These are phyloP conservation scores for Pleochaeta shiraiana DNA, from an alignment of 2,329 filamentous ascomycete species.

Conservation along the genomic window DNA sequence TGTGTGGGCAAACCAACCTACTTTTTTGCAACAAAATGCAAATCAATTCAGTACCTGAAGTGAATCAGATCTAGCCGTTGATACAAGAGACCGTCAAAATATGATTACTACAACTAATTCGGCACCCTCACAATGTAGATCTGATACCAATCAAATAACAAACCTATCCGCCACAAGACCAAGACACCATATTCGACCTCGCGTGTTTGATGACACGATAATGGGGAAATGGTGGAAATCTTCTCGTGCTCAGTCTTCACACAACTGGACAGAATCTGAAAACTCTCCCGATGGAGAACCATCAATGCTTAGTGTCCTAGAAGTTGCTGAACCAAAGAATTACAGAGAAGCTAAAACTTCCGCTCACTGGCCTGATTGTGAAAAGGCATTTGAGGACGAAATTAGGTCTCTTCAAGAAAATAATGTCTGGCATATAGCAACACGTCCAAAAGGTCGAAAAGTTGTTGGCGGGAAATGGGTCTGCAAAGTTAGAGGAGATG, in stretches of 20 bases:
- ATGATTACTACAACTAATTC: background rate
- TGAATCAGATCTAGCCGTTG: too few relatives aligned
- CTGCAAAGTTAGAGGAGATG: background rate
- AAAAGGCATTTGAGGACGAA: constrained; percentile 4
- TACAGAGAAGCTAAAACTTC: background rate
- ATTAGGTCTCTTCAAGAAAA: background rate
- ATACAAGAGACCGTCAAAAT: too few relatives aligned
- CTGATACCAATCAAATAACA: background rate
- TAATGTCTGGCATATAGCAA: background rate
- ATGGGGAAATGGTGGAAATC: constrained; percentile 57
- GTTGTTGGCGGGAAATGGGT: background rate
- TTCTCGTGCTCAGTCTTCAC: background rate
- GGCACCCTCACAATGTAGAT: background rate
- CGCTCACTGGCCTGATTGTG: background rate
- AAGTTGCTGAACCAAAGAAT: background rate
- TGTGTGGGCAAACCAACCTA: too few relatives aligned
- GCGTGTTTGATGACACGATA: constrained; percentile 54
- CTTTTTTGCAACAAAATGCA: too few relatives aligned
- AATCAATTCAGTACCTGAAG: too few relatives aligned
- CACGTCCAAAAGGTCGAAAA: background rate
- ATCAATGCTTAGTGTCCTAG: background rate
- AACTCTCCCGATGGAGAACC: background rate
- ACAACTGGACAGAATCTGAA: background rate
- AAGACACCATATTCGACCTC: constrained; percentile 32
- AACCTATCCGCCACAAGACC: background rate